Base-by-base conservation (phyloP, 805 yeast genomes). In the Candida adriatica region DNA sequence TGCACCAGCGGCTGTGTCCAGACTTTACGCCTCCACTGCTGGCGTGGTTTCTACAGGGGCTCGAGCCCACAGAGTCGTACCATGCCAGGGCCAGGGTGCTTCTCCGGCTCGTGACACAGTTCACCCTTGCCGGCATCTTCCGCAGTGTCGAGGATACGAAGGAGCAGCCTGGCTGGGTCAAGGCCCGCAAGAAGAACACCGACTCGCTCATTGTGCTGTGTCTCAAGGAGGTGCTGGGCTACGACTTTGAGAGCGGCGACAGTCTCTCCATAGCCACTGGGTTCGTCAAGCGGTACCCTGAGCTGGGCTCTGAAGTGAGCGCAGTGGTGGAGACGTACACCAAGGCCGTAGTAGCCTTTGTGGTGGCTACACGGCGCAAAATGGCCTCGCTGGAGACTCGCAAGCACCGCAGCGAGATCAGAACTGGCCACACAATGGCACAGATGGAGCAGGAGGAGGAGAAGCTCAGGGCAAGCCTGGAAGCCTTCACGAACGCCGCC, bases 1-100 rank as follows among this genome's bases (percentile, higher is more conserved):
- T 87, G 13, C 95, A 86, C 56, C 95, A 82, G 54, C 62, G 96
- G 34, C 86, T 87, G 49, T 48, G 61, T 3, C 31, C 41, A 0
- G 42, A 54, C 3, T 80, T 83, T 51, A 70, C 88, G 0, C 70
- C 73, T 1, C 48, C 39, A 8, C 48, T 76, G 20, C 55, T 70
- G 35, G 53, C 61, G 6, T 55, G 62, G 42, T 62, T 72, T 34
- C 55, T 66, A 4, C 52, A 58, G 15, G 59, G 59, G n/a, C 51
- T 74, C 16, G 50, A 59, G 30, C 79, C 70, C 16, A 70, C 65
- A 16, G 43, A 48, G 13, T 56, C 59, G 1, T 54, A 69, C 26
- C 37, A 67, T 3, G 36, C 56, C 3, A 62, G 62, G 30, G 70
- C 73, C 30, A 70, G 68, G 40, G 61, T 58, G 11, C 55, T 76